A percentile compares a stretch with the other conserved stretches of the same genome.
Conservation (phyloP, 257 asterid species). For the Lavandula angustifolia region DNA sequence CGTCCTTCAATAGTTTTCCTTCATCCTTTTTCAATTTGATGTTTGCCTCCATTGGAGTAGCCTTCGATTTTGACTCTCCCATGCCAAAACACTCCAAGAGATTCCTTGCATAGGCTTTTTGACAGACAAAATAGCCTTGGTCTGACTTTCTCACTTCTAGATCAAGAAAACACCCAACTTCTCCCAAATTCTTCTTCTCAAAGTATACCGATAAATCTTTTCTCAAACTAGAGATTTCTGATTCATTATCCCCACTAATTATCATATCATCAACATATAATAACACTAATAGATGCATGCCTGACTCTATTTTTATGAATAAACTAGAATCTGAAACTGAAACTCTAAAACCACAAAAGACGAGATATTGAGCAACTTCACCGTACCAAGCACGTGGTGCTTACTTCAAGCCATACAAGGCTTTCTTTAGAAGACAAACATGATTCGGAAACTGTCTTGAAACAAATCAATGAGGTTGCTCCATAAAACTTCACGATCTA, state of each 20-base stretch:
- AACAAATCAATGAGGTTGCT: neutral
- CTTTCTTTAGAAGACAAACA: neutral
- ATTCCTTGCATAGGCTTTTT: conserved; percentile 8
- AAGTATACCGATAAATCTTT: neutral
- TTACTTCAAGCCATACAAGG: no score
- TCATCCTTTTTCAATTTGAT: conserved; percentile 12
- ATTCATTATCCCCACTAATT: conserved; percentile 1
- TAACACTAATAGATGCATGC: neutral
- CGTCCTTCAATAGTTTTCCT: conserved; percentile 16
- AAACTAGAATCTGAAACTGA: conserved; percentile 31
- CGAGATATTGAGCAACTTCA: conserved; percentile 36
- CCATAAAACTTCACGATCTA: neutral
- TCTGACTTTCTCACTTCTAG: neutral
- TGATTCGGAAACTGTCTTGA: neutral
- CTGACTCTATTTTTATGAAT: conserved; percentile 27
- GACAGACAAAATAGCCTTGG: conserved; percentile 9
- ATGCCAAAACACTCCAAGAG: conserved; percentile 23
- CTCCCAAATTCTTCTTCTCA: conserved; percentile 10
- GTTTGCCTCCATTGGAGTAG: conserved; percentile 17
- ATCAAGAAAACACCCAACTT: conserved; percentile 16
- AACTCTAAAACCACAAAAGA: conserved; percentile 22
- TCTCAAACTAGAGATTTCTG: neutral
- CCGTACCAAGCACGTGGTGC: conserved; percentile 15
- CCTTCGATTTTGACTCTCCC: neutral
- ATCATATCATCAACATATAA: conserved; percentile 28